phyloP scores from a whole-genome alignment of 2,329 filamentous ascomycete genomes.

The Aureobasidium mangrovei region DNA sequence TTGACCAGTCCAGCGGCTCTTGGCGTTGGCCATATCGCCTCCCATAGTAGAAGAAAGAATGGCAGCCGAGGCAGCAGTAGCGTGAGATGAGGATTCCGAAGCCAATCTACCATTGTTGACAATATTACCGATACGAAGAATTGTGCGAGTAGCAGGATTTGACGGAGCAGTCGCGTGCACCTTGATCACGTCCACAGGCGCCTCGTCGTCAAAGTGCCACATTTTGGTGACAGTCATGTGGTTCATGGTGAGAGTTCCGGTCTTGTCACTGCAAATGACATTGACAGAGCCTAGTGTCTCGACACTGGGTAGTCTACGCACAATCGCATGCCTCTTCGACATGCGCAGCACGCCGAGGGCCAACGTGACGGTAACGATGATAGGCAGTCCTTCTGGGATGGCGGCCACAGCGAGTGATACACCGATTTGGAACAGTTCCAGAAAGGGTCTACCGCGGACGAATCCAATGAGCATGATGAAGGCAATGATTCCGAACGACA shows the following conservation, averaged over 20 bases:
- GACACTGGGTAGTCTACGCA: slow-evolving; percentile 89
- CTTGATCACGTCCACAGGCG: slow-evolving; percentile 48
- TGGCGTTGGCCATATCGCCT: slow-evolving; percentile 49
- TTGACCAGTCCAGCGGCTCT: slow-evolving; percentile 91
- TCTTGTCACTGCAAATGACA: slow-evolving; percentile 99
- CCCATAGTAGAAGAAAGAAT: slow-evolving; percentile 78
- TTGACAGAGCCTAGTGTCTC: slow-evolving; percentile 98
- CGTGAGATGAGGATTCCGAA: slow-evolving; percentile 52
- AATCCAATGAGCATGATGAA: slow-evolving; percentile 88
- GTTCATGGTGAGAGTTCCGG: slow-evolving; percentile 89
- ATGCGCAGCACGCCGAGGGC: slow-evolving; percentile 92
- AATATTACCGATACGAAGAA: slow-evolving; percentile 88
- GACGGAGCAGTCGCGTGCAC: slow-evolving; percentile 48
- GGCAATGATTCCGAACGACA: slow-evolving; percentile 89
- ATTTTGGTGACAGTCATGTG: slow-evolving; percentile 97
- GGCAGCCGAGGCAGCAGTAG: slow-evolving; percentile 63
- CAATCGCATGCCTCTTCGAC: slow-evolving; percentile 91
- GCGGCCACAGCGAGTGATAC: slow-evolving; percentile 94
- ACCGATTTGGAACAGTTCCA: slow-evolving; percentile 96
- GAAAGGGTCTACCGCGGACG: slow-evolving; percentile 75
- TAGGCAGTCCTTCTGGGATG: slow-evolving; percentile 90
- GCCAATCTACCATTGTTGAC: slow-evolving; percentile 87
- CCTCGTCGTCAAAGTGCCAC: slow-evolving; percentile 74
- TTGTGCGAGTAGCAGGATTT: slow-evolving; percentile 65
- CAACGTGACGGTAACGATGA: slow-evolving; percentile 95